phyloP scores from a whole-genome alignment of 2,329 filamentous ascomycete species.

The Cryoendolithus antarcticus region DNA sequence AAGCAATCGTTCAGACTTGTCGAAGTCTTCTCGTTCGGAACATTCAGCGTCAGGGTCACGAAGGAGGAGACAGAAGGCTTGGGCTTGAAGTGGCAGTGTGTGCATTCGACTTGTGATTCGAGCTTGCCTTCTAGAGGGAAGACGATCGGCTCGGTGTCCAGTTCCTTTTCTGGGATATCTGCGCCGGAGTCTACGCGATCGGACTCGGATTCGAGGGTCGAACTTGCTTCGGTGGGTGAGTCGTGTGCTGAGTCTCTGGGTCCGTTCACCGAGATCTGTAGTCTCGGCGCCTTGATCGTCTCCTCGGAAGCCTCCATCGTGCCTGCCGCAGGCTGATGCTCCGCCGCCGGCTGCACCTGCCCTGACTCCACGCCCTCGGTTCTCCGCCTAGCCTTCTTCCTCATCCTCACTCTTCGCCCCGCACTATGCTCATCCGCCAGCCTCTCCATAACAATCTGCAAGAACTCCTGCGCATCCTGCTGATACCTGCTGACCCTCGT shows the following conservation, averaged over 20 bases:
- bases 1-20: constrained; percentile 81
- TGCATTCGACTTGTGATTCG: constrained; percentile 90
- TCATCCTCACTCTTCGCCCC: constrained; percentile 56
- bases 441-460: constrained; percentile 86
- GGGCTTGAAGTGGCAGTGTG: constrained; percentile 79
- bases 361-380: neutral
- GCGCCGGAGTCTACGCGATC: neutral
- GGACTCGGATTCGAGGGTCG: constrained; percentile 3
- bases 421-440: constrained; percentile 91
- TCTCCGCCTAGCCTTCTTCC: constrained; percentile 6
- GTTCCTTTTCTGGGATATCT: constrained; percentile 20
- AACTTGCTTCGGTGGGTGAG: constrained; percentile 1
- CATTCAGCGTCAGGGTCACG: constrained; percentile 81
- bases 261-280: neutral
- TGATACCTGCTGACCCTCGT: constrained; percentile 89
- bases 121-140: constrained; percentile 88
- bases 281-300: constrained; percentile 2
- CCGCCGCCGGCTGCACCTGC: neutral
- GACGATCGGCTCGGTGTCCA: constrained; percentile 46
- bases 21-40: constrained; percentile 60
- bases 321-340: neutral
- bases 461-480: constrained; percentile 93
- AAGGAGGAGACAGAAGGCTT: constrained; percentile 74
- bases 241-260: constrained; percentile 4
- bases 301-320: constrained; percentile 4